phyloP scores from a whole-genome alignment of 2,329 filamentous ascomycete genomes.

The Colletotrichum abscissum region DNA sequence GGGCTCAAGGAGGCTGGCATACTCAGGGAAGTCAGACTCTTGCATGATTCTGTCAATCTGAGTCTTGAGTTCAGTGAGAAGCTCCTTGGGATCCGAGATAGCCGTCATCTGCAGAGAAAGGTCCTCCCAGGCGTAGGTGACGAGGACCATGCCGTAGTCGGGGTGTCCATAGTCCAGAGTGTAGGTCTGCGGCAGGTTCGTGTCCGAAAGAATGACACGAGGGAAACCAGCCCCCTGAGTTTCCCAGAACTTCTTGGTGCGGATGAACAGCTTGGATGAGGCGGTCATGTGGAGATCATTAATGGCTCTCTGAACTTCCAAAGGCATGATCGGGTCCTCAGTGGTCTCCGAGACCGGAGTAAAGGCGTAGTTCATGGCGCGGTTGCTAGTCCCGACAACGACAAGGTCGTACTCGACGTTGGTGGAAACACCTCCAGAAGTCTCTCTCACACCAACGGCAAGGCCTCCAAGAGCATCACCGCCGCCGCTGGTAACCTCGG shows the following conservation, averaged over 20 bases:
- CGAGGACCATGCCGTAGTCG: not conserved
- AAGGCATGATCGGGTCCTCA: not conserved
- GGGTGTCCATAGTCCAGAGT: not conserved
- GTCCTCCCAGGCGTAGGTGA: conserved; percentile 5
- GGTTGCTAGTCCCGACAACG: not conserved
- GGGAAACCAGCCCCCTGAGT: conserved; percentile 2
- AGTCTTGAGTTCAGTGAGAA: not conserved
- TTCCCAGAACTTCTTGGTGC: conserved; percentile 14
- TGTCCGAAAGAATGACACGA: conserved; percentile 5
- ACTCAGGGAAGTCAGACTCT: not conserved
- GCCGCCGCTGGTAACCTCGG: not conserved
- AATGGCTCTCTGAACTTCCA: conserved; percentile 1
- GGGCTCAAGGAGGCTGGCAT: not conserved
- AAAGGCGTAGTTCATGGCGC: not conserved
- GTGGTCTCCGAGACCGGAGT: not conserved
- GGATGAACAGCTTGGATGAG: conserved; percentile 17
- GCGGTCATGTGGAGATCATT: conserved; percentile 17
- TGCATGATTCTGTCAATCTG: not conserved
- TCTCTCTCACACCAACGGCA: not conserved
- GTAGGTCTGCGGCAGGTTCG: conserved; percentile 3
- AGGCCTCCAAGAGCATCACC: not conserved
- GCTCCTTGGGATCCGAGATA: not conserved
- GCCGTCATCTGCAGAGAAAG: conserved; percentile 1
- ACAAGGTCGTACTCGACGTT: not conserved
- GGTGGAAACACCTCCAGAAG: not conserved